Evolutionary conservation across 495 filamentous ascomycete species (phyloP).

Genomic region (Daldinia decipiens): DNA sequence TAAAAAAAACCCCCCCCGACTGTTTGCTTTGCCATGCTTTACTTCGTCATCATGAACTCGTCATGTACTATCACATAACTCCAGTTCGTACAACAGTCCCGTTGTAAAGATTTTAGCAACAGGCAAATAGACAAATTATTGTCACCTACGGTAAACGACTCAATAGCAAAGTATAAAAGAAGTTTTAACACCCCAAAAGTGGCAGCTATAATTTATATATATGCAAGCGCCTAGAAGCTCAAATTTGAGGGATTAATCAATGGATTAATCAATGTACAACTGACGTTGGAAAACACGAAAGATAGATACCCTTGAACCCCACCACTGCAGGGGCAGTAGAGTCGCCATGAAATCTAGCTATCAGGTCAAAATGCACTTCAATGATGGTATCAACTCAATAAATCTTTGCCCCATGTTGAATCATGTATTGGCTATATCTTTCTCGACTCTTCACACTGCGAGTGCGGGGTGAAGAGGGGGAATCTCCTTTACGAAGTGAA

Average conservation of each 20-base stretch:
- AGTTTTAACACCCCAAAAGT: not conserved
- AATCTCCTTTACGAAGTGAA: slow-evolving; percentile 16
- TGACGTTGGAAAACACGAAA: slow-evolving; percentile 3
- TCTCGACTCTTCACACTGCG: not conserved
- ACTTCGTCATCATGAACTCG: no score
- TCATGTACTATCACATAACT: no score
- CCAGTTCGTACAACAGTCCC: not conserved
- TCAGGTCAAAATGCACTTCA: slow-evolving; percentile 8
- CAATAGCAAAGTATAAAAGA: not conserved
- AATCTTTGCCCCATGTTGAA: not conserved
- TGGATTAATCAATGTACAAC: not conserved
- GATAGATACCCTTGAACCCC: not conserved
- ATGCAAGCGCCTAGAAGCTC: not conserved
- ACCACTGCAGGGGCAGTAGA: not conserved
- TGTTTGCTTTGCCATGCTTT: no score
- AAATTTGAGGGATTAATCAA: not conserved
- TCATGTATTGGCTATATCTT: slow-evolving; percentile 15
- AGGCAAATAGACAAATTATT: not conserved
- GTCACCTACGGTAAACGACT: not conserved
- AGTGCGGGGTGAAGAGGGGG: slow-evolving; percentile 2
- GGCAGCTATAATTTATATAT: not conserved
- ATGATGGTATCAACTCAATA: slow-evolving; percentile 16
- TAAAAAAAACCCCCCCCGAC: no score
- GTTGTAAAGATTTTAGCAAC: not conserved
- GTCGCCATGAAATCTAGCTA: slow-evolving; percentile 1